phyloP scores from a whole-genome alignment of 2,329 filamentous ascomycete genomes.

The Parastagonospora avenae region DNA sequence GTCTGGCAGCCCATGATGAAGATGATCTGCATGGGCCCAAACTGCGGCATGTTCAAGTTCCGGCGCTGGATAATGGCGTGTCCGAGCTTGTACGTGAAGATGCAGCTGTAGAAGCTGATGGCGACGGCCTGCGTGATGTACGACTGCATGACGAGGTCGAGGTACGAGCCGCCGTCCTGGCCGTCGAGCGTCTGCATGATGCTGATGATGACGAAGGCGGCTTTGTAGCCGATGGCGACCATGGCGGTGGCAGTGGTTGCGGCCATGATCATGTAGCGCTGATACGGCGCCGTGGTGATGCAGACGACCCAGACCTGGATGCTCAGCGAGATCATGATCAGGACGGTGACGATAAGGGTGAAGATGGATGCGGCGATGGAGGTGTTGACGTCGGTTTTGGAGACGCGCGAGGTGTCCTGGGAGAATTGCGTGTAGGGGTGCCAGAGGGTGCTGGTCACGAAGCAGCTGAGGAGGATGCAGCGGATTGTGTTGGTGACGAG shows the following conservation, averaged over 20 bases:
- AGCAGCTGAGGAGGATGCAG: constrained; percentile 61
- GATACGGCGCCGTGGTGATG: constrained; percentile 52
- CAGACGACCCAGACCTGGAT: constrained; percentile 69
- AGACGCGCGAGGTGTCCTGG: constrained; percentile 59
- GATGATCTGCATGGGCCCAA: constrained; percentile 69
- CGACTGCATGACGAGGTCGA: constrained; percentile 38
- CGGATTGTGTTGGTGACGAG: constrained; percentile 67
- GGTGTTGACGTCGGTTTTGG: constrained; percentile 49
- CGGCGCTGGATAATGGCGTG: constrained; percentile 62
- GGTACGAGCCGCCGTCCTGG: constrained; percentile 28
- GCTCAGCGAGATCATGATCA: constrained; percentile 64
- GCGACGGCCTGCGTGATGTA: constrained; percentile 60
- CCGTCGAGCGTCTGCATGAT: constrained; percentile 46
- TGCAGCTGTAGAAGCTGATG: constrained; percentile 66
- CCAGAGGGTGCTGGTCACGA: constrained; percentile 64
- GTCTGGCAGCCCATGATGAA: constrained; percentile 72
- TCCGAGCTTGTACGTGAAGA: constrained; percentile 67
- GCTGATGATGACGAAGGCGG: constrained; percentile 59
- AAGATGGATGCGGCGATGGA: constrained; percentile 58
- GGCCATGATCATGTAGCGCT: constrained; percentile 53
- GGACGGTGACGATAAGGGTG: constrained; percentile 58
- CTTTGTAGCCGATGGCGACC: constrained; percentile 59
- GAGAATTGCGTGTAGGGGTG: constrained; percentile 66
- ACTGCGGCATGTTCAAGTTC: constrained; percentile 63
- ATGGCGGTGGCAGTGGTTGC: constrained; percentile 57